These are phyloP conservation scores for Candida caryicola DNA, from an alignment of 805 yeast species.

Conservation along the genomic window DNA sequence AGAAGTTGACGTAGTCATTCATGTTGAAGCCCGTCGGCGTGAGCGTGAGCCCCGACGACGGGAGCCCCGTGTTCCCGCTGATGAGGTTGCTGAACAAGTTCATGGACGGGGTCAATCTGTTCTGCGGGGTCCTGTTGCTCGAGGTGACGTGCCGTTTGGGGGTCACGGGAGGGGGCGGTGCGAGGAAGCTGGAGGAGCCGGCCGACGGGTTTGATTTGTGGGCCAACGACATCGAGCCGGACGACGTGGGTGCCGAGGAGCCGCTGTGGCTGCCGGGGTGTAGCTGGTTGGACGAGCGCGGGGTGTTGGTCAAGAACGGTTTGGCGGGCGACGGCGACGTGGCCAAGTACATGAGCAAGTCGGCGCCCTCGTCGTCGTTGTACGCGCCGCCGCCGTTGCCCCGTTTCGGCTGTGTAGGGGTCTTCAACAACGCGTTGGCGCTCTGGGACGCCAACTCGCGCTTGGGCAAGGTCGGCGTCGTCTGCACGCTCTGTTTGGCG, in stretches of 20 bases:
- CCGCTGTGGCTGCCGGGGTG: constrained; percentile 1
- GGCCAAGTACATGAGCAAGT: constrained; percentile 74
- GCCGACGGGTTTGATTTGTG: constrained; percentile 13
- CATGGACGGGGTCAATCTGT: constrained; percentile 39
- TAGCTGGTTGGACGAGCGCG: constrained; percentile 17
- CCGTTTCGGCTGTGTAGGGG: constrained; percentile 36
- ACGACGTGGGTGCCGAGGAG: constrained; percentile 22
- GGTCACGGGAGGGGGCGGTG: constrained; percentile 44
- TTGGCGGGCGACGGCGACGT: constrained; percentile 75
- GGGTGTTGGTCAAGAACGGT: constrained; percentile 32
- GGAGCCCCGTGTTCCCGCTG: constrained; percentile 28
- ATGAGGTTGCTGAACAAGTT: constrained; percentile 26
- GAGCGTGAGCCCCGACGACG: constrained; percentile 43
- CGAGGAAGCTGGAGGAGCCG: constrained; percentile 27
- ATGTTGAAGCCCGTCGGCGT: constrained; percentile 73
- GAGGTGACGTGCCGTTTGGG: constrained; percentile 35
- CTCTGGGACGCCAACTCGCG: constrained; percentile 7
- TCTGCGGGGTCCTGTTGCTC: constrained; percentile 37
- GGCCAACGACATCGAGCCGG: constrained; percentile 17
- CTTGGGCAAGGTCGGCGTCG: constrained; percentile 14
- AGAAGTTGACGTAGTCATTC: constrained; percentile 77
- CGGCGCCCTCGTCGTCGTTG: constrained; percentile 70
- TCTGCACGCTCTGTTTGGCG: constrained; percentile 6
- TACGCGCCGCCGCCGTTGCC: constrained; percentile 16
- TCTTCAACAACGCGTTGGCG: constrained; percentile 16